A percentile compares a stretch with the other conserved stretches of the same genome.
These are phyloP conservation scores for Eruca vesicaria DNA, from an alignment of 441 rosid genomes.

Conservation along the genomic window DNA sequence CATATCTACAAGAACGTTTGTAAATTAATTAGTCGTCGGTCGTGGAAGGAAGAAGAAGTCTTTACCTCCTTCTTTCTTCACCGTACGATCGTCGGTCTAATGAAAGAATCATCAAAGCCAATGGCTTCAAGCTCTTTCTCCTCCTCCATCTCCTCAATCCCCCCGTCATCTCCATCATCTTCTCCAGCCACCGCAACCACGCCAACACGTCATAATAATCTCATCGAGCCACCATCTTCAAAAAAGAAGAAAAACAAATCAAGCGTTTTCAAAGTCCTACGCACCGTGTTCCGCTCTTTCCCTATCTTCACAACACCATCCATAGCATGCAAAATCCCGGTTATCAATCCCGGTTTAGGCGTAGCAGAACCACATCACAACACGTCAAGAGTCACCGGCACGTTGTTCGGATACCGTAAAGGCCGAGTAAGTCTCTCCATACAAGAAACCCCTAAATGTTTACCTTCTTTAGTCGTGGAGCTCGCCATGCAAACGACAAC, in stretches of 20 bases:
- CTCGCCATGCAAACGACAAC: slow-evolving; percentile 31
- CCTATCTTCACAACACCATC: slow-evolving; percentile 35
- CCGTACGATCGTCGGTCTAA: slow-evolving; percentile 23
- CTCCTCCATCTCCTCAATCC: slow-evolving; percentile 11
- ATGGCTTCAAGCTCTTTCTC: background rate
- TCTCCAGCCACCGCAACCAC: background rate
- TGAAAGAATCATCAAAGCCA: slow-evolving; percentile 8
- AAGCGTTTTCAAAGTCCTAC: slow-evolving; percentile 20
- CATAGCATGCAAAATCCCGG: slow-evolving; percentile 31
- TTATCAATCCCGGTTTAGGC: slow-evolving; percentile 23
- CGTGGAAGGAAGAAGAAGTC: slow-evolving; percentile 26
- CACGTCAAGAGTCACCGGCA: slow-evolving; percentile 33
- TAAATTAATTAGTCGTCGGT: slow-evolving; percentile 17
- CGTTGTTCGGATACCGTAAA: slow-evolving; percentile 38
- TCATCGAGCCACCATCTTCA: slow-evolving; percentile 23
- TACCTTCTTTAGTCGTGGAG: slow-evolving; percentile 31
- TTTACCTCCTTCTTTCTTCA: slow-evolving; percentile 20
- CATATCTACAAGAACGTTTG: slow-evolving; percentile 10
- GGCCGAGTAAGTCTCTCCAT: slow-evolving; percentile 34
- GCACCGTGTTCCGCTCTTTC: slow-evolving; percentile 35
- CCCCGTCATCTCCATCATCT: slow-evolving; percentile 9
- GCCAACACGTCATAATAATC: background rate
- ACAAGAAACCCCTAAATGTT: slow-evolving; percentile 32
- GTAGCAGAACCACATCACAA: slow-evolving; percentile 17
- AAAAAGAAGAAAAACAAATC: slow-evolving; percentile 23